A percentile compares a stretch with the other conserved stretches of the same genome.
Evolutionary conservation across 2,329 filamentous ascomycete species (phyloP).

Genomic region (Colletotrichum sidae): DNA sequence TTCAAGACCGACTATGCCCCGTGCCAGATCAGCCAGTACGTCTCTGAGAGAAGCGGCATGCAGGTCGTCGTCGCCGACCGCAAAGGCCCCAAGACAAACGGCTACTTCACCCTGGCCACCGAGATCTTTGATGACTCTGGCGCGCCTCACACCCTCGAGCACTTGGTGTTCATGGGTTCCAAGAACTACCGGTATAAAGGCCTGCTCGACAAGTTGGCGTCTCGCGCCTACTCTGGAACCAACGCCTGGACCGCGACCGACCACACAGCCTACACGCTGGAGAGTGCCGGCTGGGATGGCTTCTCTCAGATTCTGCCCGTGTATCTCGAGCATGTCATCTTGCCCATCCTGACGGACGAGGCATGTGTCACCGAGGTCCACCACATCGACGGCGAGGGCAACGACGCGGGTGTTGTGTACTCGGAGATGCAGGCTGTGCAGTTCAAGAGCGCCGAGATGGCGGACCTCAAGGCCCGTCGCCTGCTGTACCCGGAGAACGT

Average conservation of each 20-base stretch:
- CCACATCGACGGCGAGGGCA: conserved; percentile 91
- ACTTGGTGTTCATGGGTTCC: conserved; percentile 89
- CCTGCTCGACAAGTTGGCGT: conserved; percentile 92
- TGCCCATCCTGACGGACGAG: conserved; percentile 92
- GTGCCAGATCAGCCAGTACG: conserved; percentile 92
- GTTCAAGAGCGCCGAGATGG: conserved; percentile 85
- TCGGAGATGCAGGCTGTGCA: conserved; percentile 98
- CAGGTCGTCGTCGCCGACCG: conserved; percentile 91
- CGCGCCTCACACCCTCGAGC: conserved; percentile 87
- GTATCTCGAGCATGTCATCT: conserved; percentile 92
- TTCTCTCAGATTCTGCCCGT: conserved; percentile 95
- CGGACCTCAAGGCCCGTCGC: conserved; percentile 84
- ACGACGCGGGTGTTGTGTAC: conserved; percentile 97
- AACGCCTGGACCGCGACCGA: conserved; percentile 98
- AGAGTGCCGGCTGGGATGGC: conserved; percentile 96
- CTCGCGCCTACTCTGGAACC: conserved; percentile 90
- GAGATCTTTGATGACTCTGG: conserved; percentile 98
- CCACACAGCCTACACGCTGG: conserved; percentile 94
- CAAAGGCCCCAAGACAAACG: conserved; percentile 93
- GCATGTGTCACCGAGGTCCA: conserved; percentile 96
- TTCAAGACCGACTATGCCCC: conserved; percentile 93
- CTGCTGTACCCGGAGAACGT: conserved; percentile 89
- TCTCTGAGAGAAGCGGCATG: conserved; percentile 94
- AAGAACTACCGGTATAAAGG: conserved; percentile 95
- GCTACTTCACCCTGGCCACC: conserved; percentile 94